These are phyloP conservation scores for Metschnikowia gelsemii DNA, from an alignment of 805 yeast species.

Conservation along the genomic window DNA sequence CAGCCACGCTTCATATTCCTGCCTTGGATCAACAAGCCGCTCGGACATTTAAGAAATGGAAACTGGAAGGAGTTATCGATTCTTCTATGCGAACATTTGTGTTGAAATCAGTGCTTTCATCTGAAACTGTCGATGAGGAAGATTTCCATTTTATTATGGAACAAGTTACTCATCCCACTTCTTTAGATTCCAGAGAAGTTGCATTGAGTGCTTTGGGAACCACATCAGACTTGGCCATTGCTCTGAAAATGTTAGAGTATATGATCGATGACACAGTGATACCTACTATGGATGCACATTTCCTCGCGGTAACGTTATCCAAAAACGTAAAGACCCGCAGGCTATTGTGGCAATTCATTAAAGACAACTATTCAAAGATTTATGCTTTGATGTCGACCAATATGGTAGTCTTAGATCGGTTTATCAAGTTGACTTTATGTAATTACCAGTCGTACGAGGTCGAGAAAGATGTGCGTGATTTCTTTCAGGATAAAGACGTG, in stretches of 20 bases:
- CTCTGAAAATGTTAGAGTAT: slow-evolving; percentile 37
- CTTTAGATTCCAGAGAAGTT: slow-evolving; percentile 59
- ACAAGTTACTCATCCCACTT: slow-evolving; percentile 50
- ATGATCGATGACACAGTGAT: slow-evolving; percentile 44
- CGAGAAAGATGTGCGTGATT: slow-evolving; percentile 35
- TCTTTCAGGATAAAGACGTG: slow-evolving; percentile 48
- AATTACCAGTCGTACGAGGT: slow-evolving; percentile 26
- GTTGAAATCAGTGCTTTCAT: slow-evolving; percentile 42
- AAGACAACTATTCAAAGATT: slow-evolving; percentile 46
- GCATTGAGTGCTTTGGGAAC: slow-evolving; percentile 57
- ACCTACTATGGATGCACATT: slow-evolving; percentile 60
- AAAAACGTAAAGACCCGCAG: slow-evolving; percentile 44
- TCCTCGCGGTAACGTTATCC: slow-evolving; percentile 48
- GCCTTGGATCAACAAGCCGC: slow-evolving; percentile 38
- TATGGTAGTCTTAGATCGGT: slow-evolving; percentile 52
- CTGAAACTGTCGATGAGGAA: slow-evolving; percentile 29
- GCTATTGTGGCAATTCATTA: slow-evolving; percentile 50
- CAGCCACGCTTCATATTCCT: slow-evolving; percentile 41
- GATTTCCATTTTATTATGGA: slow-evolving; percentile 41
- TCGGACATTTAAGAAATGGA: slow-evolving; percentile 29
- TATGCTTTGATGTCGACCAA: slow-evolving; percentile 46
- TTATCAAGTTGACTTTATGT: slow-evolving; percentile 39
- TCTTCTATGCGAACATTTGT: slow-evolving; percentile 47
- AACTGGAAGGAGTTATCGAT: slow-evolving; percentile 28
- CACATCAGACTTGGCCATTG: slow-evolving; percentile 35